Base-by-base conservation (phyloP, 345 rosid genomes). In the Excoecaria cochinchinensis region DNA sequence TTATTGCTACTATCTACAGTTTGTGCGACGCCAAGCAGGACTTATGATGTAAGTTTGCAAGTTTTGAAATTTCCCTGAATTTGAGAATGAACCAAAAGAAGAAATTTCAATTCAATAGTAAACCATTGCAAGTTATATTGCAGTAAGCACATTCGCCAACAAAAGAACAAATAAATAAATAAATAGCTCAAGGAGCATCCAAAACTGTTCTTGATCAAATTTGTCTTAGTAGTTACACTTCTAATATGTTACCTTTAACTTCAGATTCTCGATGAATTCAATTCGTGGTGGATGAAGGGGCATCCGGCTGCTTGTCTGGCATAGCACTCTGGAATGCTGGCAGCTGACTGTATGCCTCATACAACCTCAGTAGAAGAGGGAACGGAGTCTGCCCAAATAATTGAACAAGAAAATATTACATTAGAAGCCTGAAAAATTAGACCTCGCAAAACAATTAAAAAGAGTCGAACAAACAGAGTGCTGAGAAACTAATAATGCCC, bases 331-430 rank as follows among this genome's bases (percentile, higher is more conserved):
- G 82, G 65, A 85, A 89, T 67, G 81, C 86, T 2, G 90, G 85
- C 19, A 82, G 82, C 73, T 84, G 84, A 13, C 73, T 67, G 73
- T 89, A 93, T 65, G 90, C 90, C 56, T 85, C 84, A 19, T 90
- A 78, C 88, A 89, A 76, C 85, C 86, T 89, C 44, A 76, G 50
- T 60, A 91, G 82, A 70, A 86, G 80, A 11, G 92, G 95, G 82
- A 80, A 91, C 8, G 83, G 83, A 52, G 84, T 80, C 97, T 90
- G 79, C 80, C 77, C 57, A 81, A 55, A 64, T 4, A 6, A 4
- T 44, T 3, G 9, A 44, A 44, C 10, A 44, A 17, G 16, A 40
- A 53, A 31, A 1, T 22, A 72, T 44, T 46, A 19, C 55, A 13
- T 25, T 9, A 38, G 19, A 36, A 16, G 10, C 4, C 44, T 3